Conservation (phyloP, 768 basidiomycete genomes). For the Austroboletus eburneus region DNA sequence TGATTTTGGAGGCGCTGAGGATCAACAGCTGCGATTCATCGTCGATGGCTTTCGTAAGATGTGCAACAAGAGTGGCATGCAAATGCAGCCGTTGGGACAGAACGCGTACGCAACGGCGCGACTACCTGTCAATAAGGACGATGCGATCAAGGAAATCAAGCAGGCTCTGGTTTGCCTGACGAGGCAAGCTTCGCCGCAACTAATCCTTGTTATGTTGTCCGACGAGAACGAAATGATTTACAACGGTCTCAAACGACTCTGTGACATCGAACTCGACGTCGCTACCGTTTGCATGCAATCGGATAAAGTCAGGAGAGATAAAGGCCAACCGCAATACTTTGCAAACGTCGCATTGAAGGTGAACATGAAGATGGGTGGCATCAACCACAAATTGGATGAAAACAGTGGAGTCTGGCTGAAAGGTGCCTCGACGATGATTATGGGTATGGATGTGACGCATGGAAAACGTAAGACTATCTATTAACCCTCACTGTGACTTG, state of each 20-base stretch:
- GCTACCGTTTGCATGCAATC: conserved; percentile 71
- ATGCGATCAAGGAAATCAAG: conserved; percentile 37
- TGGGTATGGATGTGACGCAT: conserved; percentile 70
- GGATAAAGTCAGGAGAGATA: conserved; percentile 49
- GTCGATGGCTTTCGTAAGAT: conserved; percentile 52
- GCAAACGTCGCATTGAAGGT: conserved; percentile 55
- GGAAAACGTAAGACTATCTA: conserved; percentile 43
- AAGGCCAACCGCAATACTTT: conserved; percentile 50
- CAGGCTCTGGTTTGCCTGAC: neutral
- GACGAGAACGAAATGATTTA: conserved; percentile 46
- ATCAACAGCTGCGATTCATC: conserved; percentile 43
- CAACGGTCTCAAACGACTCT: conserved; percentile 46
- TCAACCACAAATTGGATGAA: conserved; percentile 45
- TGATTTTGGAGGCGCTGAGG: conserved; percentile 50
- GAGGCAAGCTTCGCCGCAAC: conserved; percentile 2
- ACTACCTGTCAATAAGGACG: conserved; percentile 48
- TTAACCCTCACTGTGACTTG: too few species aligned
- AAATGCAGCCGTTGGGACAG: conserved; percentile 29
- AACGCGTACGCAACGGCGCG: conserved; percentile 31
- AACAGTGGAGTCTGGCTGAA: conserved; percentile 38
- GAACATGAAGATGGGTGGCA: conserved; percentile 53
- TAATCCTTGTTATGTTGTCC: conserved; percentile 45
- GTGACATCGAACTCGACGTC: conserved; percentile 45
- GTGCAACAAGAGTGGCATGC: conserved; percentile 66
- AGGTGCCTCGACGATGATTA: conserved; percentile 45